phyloP scores from a whole-genome alignment of 805 yeast genomes.

The Lipomyces sp. region DNA sequence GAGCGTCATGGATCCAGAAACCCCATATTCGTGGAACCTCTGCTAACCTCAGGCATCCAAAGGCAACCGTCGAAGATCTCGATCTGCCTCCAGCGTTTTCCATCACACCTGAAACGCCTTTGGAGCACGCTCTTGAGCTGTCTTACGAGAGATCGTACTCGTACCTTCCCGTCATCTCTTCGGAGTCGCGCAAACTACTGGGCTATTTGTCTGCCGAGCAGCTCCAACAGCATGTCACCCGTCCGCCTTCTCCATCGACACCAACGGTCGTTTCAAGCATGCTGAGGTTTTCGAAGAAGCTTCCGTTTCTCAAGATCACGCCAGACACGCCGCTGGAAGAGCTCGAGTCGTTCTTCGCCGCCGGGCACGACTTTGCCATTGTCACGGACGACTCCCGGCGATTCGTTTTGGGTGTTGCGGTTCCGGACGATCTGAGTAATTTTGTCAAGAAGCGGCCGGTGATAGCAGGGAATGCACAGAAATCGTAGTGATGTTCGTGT shows the following conservation, averaged over 20 bases:
- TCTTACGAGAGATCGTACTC: constrained; percentile 56
- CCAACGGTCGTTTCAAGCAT: constrained; percentile 18
- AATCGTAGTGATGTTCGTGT: not conserved
- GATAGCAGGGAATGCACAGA: constrained; percentile 5
- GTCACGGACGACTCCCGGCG: constrained; percentile 51
- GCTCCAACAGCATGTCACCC: constrained; percentile 37
- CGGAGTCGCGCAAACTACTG: constrained; percentile 46
- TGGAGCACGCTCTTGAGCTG: constrained; percentile 51
- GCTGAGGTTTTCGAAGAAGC: constrained; percentile 34
- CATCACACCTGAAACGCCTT: constrained; percentile 48
- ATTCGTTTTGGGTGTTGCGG: constrained; percentile 59
- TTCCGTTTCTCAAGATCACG: constrained; percentile 45
- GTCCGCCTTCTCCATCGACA: constrained; percentile 11
- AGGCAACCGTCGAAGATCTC: constrained; percentile 58
- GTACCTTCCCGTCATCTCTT: constrained; percentile 53
- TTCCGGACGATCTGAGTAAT: constrained; percentile 47
- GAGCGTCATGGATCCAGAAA: not conserved
- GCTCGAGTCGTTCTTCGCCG: constrained; percentile 47
- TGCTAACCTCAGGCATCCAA: not conserved
- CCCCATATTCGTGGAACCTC: not conserved
- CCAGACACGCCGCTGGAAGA: constrained; percentile 55
- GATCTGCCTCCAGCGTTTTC: constrained; percentile 58
- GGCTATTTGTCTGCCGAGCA: constrained; percentile 49
- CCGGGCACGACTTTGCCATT: constrained; percentile 54
- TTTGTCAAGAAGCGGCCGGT: constrained; percentile 46